Base-by-base conservation (phyloP, 2,329 filamentous ascomycete genomes). In the Pestalotiopsis sp. region DNA sequence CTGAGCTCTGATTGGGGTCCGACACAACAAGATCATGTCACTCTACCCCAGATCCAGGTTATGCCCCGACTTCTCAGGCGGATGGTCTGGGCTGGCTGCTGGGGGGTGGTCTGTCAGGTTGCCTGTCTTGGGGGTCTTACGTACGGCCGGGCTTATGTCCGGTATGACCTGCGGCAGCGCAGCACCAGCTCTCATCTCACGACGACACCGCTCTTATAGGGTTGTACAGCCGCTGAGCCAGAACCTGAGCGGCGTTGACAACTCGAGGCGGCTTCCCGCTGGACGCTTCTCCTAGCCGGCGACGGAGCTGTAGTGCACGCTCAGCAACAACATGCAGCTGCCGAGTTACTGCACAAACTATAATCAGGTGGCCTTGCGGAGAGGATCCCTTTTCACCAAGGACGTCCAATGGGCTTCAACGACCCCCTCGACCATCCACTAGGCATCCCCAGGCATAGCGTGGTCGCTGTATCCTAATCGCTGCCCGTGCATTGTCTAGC, bases 21-120 rank as follows among this genome's bases (percentile, higher is more conserved):
- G 25, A 27, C 36, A 36, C 14, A 4, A 27, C 23, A 58, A 57
- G 63, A 25, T 38, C 63, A 38, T 66, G 63, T 38, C 31, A n/a
- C 63, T 66, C 63, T 66, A 66, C 63, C 63, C 63, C 63, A 66
- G 63, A 56, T 38, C 52, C 41, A 36, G n/a, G 38, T 13, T 57
- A 14, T 39, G 38, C 49, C 45, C 31, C 45, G 41, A 49, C 25
- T 20, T 23, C 45, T 57, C 63, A 58, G 63, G 63, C 36, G 11
- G 41, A 20, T 20, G 60, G 60, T 20, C 45, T 52, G 45, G n/a
- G 45, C 31, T 36, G 31, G 27, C 31, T 36, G 31, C 27, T 31
- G 31, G 31, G 31, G 31, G 31, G 31, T 36, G 31, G 31, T 36
- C 31, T 36, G 31, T 36, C 31, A 36, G 45, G 45, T 13, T 45